Evolutionary conservation across 306 rosid genomes (phyloP).

Genomic region (Senna siamea): DNA sequence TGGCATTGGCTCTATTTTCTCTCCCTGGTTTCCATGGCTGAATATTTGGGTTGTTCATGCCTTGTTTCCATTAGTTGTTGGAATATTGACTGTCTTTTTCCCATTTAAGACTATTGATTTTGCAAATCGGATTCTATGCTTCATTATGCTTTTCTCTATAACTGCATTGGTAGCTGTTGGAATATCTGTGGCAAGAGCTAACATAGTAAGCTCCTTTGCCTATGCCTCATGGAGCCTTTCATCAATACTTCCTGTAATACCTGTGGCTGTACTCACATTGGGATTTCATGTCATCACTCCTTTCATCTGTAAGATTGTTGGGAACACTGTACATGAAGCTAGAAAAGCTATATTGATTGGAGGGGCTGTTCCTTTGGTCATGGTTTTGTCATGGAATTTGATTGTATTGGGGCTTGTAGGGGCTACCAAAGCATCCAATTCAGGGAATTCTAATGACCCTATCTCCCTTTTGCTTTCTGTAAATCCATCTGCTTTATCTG

Average conservation of each 20-base stretch:
- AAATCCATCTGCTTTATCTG: conserved; percentile 54
- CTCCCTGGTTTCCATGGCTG: conserved; percentile 37
- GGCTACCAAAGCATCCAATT: conserved; percentile 20
- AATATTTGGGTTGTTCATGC: conserved; percentile 42
- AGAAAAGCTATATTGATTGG: conserved; percentile 61
- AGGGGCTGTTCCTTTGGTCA: conserved; percentile 54
- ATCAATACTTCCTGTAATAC: conserved; percentile 54
- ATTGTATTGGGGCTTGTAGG: conserved; percentile 65
- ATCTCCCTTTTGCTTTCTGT: conserved; percentile 63
- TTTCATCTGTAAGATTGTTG: conserved; percentile 61
- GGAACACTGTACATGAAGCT: conserved; percentile 51
- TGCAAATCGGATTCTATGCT: conserved; percentile 53
- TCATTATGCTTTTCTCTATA: conserved; percentile 56
- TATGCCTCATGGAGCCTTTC: conserved; percentile 50
- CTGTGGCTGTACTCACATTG: conserved; percentile 55
- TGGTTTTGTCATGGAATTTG: conserved; percentile 68
- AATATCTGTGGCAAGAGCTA: conserved; percentile 43
- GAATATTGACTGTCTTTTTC: conserved; percentile 42
- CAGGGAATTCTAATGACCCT: conserved; percentile 35
- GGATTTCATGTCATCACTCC: conserved; percentile 72
- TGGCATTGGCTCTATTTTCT: conserved; percentile 56
- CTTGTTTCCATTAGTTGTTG: conserved; percentile 49
- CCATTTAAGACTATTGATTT: conserved; percentile 56
- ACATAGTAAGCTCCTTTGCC: conserved; percentile 49
- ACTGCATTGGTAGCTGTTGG: conserved; percentile 57